Evolutionary conservation across 2,329 filamentous ascomycete genomes (phyloP), one percentile per base, ranked within the genome.

Genomic region (Aspergillus costaricaensis): DNA sequence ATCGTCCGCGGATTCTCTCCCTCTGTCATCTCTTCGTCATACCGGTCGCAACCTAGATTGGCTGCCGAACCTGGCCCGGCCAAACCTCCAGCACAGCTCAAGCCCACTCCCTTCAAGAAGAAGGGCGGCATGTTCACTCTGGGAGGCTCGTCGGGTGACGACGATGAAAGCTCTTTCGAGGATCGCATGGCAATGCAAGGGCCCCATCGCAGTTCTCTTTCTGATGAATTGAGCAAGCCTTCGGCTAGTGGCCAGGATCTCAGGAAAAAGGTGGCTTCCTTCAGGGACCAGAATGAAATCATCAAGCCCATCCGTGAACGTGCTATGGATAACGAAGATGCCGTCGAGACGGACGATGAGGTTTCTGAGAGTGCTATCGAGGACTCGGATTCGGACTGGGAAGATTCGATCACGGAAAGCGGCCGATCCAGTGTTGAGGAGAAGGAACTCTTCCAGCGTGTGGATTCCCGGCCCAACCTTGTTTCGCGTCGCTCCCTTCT

Each of bases 1-100:
- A 85, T 96, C 60, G 88, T 96, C 55, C 90, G 91, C 65, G 93
- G 93, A 60, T 96, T 97, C 77, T 91, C 90, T 5, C 91, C 91
- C 2, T 88, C 90, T 25, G 86, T 89, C 62, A 82, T 89, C 44
- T 88, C 87, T 9, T 89, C 87, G 1, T 90, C 88, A 0, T 86
- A 87, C 69, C 85, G 88, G 66, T 89, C 80, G 64, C 85, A 81
- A 70, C 86, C 77, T 63, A 83, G 84, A 65, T 78, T 89, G 30
- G 76, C 80, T 12, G 71, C 78, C 47, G 81, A 83, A 53, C 72
- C 78, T 2, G 71, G 80, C 9, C 80, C 83, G 39, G 80, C 83
- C 10, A 85, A 85, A 30, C 80, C 83, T 27, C 88, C 90, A 44
- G 85, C 89, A 38, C 88, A 89, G 67, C 81, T 84, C 17, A 83